Evolutionary conservation across 257 asterid genomes (phyloP).

Genomic region (Petunia secreta): DNA sequence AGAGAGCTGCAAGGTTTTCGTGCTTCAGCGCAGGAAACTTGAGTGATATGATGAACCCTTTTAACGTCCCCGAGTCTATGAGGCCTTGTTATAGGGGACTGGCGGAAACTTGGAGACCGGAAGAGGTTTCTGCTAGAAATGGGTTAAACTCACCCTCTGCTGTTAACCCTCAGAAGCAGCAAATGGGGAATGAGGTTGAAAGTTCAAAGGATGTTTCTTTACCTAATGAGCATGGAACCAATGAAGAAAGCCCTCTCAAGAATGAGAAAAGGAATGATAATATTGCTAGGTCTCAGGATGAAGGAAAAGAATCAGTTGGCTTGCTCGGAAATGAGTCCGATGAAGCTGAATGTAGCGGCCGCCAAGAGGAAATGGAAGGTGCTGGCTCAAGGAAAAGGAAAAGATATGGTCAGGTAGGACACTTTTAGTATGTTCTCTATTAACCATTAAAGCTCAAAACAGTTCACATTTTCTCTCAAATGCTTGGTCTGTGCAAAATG

Average conservation of each 20-base stretch:
- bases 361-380: constrained; percentile 58
- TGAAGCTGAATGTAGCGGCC: constrained; percentile 72
- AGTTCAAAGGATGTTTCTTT: constrained; percentile 43
- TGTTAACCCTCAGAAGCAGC: constrained; percentile 25
- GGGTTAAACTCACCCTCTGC: constrained; percentile 31
- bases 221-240: constrained; percentile 27
- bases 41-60: constrained; percentile 54
- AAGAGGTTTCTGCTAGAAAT: constrained; percentile 44
- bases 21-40: constrained; percentile 82
- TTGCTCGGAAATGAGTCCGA: constrained; percentile 60
- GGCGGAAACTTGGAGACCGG: constrained; percentile 46
- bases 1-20: constrained; percentile 88
- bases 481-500: neutral
- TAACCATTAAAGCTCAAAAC: too few relatives aligned
- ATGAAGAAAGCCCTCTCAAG: constrained; percentile 52
- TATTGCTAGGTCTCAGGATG: constrained; percentile 31
- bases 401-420: constrained; percentile 63
- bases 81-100: constrained; percentile 48
- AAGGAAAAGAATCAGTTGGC: constrained; percentile 47
- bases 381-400: constrained; percentile 70
- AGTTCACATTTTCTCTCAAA: too few relatives aligned
- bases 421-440: neutral
- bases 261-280: constrained; percentile 52
- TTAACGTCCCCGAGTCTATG: constrained; percentile 36
- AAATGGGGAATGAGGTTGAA: constrained; percentile 36